phyloP scores from a whole-genome alignment of 345 rosid species.

The Salix viminalis region DNA sequence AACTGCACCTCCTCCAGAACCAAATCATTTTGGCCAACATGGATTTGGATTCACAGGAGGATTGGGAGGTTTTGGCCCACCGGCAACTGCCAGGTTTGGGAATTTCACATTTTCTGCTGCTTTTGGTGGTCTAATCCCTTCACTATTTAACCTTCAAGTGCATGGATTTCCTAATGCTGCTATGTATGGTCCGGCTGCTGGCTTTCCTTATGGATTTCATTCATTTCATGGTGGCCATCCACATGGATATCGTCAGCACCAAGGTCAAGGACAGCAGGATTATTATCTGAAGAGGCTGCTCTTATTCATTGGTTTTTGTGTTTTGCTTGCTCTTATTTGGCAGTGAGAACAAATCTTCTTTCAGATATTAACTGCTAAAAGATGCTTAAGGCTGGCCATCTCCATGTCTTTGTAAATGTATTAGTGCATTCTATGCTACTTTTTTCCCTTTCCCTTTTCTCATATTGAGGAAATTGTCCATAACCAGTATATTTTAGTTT shows the following conservation, averaged over 20 bases:
- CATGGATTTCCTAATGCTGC: constrained; percentile 81
- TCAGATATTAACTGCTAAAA: constrained; percentile 9
- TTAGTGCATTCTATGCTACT: constrained; percentile 9
- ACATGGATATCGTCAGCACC: constrained; percentile 53
- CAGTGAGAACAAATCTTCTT: constrained; percentile 34
- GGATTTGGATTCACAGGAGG: constrained; percentile 79
- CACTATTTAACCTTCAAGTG: constrained; percentile 72
- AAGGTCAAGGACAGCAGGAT: constrained; percentile 76
- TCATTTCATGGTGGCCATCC: constrained; percentile 71
- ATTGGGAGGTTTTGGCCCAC: constrained; percentile 80
- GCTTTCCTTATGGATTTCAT: constrained; percentile 66
- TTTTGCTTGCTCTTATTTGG: constrained; percentile 53
- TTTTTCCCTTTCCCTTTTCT: not conserved
- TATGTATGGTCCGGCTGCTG: constrained; percentile 71
- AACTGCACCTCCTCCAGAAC: constrained; percentile 84
- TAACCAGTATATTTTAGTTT: constrained; percentile 11
- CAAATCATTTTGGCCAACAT: constrained; percentile 63
- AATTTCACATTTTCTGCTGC: constrained; percentile 77
- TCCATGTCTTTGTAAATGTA: constrained; percentile 26
- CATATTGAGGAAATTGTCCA: constrained; percentile 27
- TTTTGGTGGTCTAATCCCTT: constrained; percentile 85
- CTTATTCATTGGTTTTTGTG: constrained; percentile 45
- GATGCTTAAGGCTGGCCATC: constrained; percentile 13
- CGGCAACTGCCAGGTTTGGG: constrained; percentile 68
- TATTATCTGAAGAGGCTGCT: constrained; percentile 60